These are phyloP conservation scores for Wickerhamomyces kurtzmanii DNA, from an alignment of 805 yeast species.

Conservation along the genomic window DNA sequence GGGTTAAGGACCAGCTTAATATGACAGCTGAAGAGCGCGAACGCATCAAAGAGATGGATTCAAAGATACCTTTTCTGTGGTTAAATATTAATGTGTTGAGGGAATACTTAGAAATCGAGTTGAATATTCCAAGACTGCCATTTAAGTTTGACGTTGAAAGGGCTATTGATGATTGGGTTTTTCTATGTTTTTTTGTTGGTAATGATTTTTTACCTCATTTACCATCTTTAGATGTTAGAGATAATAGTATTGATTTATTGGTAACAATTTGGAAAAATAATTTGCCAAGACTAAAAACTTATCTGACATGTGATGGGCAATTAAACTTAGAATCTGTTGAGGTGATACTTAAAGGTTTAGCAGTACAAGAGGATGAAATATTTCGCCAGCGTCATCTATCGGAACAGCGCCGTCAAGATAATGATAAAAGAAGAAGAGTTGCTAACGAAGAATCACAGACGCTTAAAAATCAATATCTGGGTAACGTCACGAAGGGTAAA, in stretches of 20 bases:
- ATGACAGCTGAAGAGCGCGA: conserved; percentile 52
- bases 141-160: conserved; percentile 84
- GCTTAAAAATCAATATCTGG: conserved; percentile 31
- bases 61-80: conserved; percentile 85
- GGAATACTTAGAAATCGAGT: conserved; percentile 80
- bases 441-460: conserved; percentile 36
- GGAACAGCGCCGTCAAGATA: conserved; percentile 62
- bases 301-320: conserved; percentile 84
- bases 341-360: conserved; percentile 50
- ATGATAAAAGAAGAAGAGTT: conserved; percentile 45
- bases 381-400: conserved; percentile 59
- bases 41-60: conserved; percentile 21
- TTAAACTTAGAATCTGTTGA: conserved; percentile 74
- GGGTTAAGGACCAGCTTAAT: conserved; percentile 37
- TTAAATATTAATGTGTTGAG: conserved; percentile 79
- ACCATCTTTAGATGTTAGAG: conserved; percentile 91
- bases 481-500: conserved; percentile 58
- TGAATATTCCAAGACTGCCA: conserved; percentile 57
- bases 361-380: conserved; percentile 68
- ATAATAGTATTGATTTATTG: conserved; percentile 79
- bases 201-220: conserved; percentile 96
- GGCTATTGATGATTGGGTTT: conserved; percentile 98
- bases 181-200: conserved; percentile 97
- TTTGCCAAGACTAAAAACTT: conserved; percentile 59
- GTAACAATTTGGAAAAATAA: conserved; percentile 76